A percentile compares a stretch with the other conserved stretches of the same genome.
phyloP scores from a whole-genome alignment of 2,329 filamentous ascomycete genomes.

The Penicillium vulpinum region DNA sequence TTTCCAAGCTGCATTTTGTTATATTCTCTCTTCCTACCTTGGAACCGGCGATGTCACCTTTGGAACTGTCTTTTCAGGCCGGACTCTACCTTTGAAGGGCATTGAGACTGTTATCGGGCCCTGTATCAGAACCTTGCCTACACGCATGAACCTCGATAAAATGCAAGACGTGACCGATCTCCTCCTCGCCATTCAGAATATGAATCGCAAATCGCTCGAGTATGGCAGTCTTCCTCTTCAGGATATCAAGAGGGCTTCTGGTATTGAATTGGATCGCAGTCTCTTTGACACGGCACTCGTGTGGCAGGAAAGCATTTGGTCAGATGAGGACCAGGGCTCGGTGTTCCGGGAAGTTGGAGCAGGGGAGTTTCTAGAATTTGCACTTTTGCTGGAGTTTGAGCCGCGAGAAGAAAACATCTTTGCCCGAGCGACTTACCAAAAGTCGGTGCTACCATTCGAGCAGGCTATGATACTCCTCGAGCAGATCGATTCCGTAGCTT shows the following conservation, averaged over 20 bases:
- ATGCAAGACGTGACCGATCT: slow-evolving; percentile 60
- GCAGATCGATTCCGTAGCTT: slow-evolving; percentile 61
- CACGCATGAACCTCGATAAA: slow-evolving; percentile 62
- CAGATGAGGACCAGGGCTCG: slow-evolving; percentile 35
- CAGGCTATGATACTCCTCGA: slow-evolving; percentile 59
- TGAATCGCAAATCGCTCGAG: slow-evolving; percentile 65
- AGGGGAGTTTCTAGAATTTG: slow-evolving; percentile 73
- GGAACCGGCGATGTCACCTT: slow-evolving; percentile 68
- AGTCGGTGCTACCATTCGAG: slow-evolving; percentile 52
- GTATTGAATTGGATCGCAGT: slow-evolving; percentile 51
- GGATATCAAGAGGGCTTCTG: slow-evolving; percentile 66
- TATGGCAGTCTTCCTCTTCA: slow-evolving; percentile 65
- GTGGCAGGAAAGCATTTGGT: slow-evolving; percentile 72
- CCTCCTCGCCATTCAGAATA: slow-evolving; percentile 61
- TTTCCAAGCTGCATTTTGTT: slow-evolving; percentile 71
- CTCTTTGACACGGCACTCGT: slow-evolving; percentile 80
- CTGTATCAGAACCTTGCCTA: slow-evolving; percentile 73
- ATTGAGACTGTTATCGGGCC: slow-evolving; percentile 78
- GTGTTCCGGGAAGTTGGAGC: slow-evolving; percentile 59
- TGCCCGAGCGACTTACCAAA: slow-evolving; percentile 58
- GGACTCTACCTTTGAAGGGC: slow-evolving; percentile 67
- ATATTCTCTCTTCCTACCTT: slow-evolving; percentile 65
- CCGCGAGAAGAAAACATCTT: slow-evolving; percentile 53
- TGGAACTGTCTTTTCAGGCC: slow-evolving; percentile 78
- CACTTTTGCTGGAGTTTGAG: slow-evolving; percentile 73